phyloP scores from a whole-genome alignment of 2,329 filamentous ascomycete species.

The Chaetomium sp. region DNA sequence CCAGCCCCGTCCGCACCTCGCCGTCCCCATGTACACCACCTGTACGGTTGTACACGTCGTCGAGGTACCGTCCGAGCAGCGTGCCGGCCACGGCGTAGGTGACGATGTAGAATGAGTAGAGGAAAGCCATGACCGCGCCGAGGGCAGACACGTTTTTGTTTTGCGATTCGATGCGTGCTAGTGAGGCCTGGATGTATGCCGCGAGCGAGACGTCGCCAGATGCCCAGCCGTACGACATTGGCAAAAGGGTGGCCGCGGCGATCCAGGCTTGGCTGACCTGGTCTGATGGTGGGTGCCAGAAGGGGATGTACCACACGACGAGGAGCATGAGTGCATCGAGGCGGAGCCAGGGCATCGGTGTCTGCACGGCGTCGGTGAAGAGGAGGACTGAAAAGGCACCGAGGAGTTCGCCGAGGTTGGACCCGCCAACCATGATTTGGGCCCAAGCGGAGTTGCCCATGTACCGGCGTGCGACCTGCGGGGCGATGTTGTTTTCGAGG shows the following conservation, averaged over 20 bases:
- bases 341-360: slow-evolving; percentile 45
- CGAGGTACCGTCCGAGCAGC: slow-evolving; percentile 40
- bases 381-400: slow-evolving; percentile 43
- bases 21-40: slow-evolving; percentile 26
- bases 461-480: slow-evolving; percentile 40
- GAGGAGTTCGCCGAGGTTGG: slow-evolving; percentile 44
- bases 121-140: slow-evolving; percentile 45
- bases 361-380: slow-evolving; percentile 41
- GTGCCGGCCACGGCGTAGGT: slow-evolving; percentile 23
- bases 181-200: slow-evolving; percentile 44
- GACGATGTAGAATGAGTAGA: slow-evolving; percentile 44
- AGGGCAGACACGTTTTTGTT: slow-evolving; percentile 41
- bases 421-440: slow-evolving; percentile 45
- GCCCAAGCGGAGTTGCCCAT: slow-evolving; percentile 42
- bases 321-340: slow-evolving; percentile 40
- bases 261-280: slow-evolving; percentile 41
- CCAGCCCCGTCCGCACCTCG: slow-evolving; percentile 32
- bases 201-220: slow-evolving; percentile 45
- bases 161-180: slow-evolving; percentile 38
- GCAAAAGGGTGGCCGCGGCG: slow-evolving; percentile 39
- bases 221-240: slow-evolving; percentile 44
- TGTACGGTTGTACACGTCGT: slow-evolving; percentile 32
- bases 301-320: slow-evolving; percentile 44
- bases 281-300: slow-evolving; percentile 35
- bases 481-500: slow-evolving; percentile 43